Percentiles rank a stretch among this genome's conserved stretches.
Conservation (phyloP, 2,329 filamentous ascomycete species). For the Hyphodiscus sp. region DNA sequence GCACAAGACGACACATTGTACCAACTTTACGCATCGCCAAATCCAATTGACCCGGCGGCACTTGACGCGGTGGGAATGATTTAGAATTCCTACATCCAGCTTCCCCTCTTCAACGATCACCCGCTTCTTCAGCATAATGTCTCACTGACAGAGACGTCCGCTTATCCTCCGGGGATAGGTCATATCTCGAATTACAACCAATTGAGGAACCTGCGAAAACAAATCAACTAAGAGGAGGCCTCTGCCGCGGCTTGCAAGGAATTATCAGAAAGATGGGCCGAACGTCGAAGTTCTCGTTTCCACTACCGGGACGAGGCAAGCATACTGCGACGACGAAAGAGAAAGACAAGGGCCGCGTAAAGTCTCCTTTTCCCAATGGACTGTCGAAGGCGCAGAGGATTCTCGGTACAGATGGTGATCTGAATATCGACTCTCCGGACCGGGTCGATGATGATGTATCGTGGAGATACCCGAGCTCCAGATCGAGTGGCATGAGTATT, state of each 20-base stretch:
- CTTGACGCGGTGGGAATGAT: not conserved
- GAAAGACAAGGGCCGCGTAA: not conserved
- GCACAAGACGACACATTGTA: not conserved
- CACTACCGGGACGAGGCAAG: constrained; percentile 27
- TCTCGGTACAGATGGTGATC: constrained; percentile 29
- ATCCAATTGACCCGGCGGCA: not conserved
- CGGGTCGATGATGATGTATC: constrained; percentile 21
- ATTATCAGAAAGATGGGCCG: constrained; percentile 25
- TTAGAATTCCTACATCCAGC: not conserved
- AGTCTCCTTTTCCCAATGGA: constrained; percentile 1
- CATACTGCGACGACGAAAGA: constrained; percentile 12
- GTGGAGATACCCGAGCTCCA: constrained; percentile 23
- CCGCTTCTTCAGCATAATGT: not conserved
- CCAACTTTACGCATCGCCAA: not conserved
- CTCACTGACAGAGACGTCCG: not conserved
- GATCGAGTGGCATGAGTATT: constrained; percentile 36
- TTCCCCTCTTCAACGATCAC: not conserved
- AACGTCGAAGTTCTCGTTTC: constrained; percentile 32
- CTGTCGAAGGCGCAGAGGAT: constrained; percentile 29
- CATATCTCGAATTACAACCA: not conserved
- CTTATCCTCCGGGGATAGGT: not conserved
- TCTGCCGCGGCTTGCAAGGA: not conserved
- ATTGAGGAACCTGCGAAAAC: not conserved
- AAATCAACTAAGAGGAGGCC: not conserved
- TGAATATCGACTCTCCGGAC: constrained; percentile 39